These are phyloP conservation scores for Diphasiastrum complanatum DNA, from an alignment of 83 land plant genomes.

Conservation along the genomic window DNA sequence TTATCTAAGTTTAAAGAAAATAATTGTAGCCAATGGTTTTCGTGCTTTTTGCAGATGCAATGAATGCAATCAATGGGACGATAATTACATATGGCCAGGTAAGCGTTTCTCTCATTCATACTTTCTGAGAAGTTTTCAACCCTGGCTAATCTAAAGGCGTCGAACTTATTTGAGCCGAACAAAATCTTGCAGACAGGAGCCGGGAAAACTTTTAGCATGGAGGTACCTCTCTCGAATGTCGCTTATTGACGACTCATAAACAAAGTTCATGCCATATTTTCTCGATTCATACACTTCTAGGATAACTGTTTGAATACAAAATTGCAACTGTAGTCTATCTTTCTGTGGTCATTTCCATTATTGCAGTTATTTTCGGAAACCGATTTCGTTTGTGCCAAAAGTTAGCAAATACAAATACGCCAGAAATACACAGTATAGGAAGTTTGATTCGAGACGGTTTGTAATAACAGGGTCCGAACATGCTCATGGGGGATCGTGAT, in stretches of 20 bases:
- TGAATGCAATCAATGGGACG: slow-evolving; percentile 68
- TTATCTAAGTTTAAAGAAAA: background rate
- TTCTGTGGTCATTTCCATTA: background rate
- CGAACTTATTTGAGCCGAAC: background rate
- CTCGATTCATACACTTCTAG: too few species aligned
- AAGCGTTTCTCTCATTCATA: background rate
- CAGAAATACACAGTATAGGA: too few species aligned
- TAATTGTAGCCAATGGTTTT: background rate
- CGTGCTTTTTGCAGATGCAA: slow-evolving; percentile 41
- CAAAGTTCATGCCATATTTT: too few species aligned
- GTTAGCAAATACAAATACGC: too few species aligned
- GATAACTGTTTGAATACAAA: background rate
- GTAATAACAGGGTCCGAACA: slow-evolving; percentile 62
- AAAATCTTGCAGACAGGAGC: slow-evolving; percentile 61
- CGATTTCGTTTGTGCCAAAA: background rate
- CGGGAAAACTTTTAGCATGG: slow-evolving; percentile 82
- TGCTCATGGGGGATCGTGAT: slow-evolving; percentile 35
- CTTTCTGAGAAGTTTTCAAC: background rate
- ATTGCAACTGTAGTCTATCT: background rate
- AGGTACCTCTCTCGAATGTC: slow-evolving; percentile 32
- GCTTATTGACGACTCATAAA: background rate
- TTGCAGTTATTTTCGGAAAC: background rate
- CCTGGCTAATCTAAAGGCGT: slow-evolving; percentile 1
- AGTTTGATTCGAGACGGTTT: too few species aligned
- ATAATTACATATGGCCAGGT: slow-evolving; percentile 86